phyloP scores from a whole-genome alignment of 345 rosid genomes.

The Eucalyptus rudis region DNA sequence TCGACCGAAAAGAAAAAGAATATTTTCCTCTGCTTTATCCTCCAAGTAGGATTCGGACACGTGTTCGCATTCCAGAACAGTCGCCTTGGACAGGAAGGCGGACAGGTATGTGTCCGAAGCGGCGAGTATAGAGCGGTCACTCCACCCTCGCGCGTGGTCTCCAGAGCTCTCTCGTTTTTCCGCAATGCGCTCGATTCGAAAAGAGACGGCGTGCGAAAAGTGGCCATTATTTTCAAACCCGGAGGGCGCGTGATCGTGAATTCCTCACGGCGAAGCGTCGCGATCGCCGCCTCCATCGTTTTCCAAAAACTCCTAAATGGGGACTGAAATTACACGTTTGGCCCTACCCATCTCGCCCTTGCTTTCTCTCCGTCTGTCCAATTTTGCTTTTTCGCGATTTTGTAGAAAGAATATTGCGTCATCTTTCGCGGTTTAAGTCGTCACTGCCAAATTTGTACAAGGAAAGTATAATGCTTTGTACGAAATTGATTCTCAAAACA shows the following conservation, averaged over 20 bases:
- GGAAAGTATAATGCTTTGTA: neutral
- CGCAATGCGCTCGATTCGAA: neutral
- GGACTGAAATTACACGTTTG: neutral
- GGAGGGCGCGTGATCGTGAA: neutral
- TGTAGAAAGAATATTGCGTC: neutral
- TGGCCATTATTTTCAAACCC: neutral
- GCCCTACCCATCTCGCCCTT: neutral
- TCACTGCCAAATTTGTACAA: neutral
- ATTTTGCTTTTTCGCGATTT: neutral
- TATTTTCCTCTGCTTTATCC: neutral
- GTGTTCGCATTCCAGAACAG: neutral
- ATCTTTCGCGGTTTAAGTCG: neutral
- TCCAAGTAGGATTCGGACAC: neutral
- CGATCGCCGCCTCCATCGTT: neutral
- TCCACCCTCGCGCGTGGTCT: neutral
- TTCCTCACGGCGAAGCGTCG: neutral
- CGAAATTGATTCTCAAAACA: neutral
- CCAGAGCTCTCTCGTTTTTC: neutral
- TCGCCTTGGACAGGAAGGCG: neutral
- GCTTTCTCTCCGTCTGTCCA: neutral
- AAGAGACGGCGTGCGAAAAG: neutral
- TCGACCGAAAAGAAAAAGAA: no score
- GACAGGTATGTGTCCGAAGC: neutral
- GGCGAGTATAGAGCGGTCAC: neutral
- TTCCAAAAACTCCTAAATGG: neutral